These are phyloP conservation scores for Hypoxylon sp. DNA, from an alignment of 2,329 filamentous ascomycete genomes.

Conservation along the genomic window DNA sequence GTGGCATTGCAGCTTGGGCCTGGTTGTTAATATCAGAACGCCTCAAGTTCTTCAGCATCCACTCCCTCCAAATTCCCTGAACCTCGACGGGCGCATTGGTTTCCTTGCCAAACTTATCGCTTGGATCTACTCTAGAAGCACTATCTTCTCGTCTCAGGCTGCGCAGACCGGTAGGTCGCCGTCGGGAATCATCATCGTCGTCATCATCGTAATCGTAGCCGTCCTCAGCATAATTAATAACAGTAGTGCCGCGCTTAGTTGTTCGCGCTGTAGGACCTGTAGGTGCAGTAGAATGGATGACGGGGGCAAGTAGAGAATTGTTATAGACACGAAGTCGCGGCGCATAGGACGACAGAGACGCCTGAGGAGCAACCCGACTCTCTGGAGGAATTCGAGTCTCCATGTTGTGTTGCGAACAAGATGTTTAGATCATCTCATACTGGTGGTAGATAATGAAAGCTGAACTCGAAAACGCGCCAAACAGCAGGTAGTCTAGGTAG, in stretches of 20 bases:
- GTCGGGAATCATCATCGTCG: conserved; percentile 77
- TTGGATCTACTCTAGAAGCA: conserved; percentile 67
- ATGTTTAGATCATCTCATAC: conserved; percentile 32
- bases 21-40: conserved; percentile 68
- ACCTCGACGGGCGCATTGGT: conserved; percentile 79
- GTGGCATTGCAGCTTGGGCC: conserved; percentile 77
- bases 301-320: conserved; percentile 88
- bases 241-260: conserved; percentile 96
- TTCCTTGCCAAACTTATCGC: conserved; percentile 86
- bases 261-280: conserved; percentile 76
- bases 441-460: conserved; percentile 9
- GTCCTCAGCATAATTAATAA: conserved; percentile 98
- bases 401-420: conserved; percentile 49
- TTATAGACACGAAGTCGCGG: conserved; percentile 88
- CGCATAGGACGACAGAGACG: conserved; percentile 90
- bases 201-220: conserved; percentile 83
- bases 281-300: conserved; percentile 75
- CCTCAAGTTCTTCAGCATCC: conserved; percentile 81
- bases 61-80: conserved; percentile 92
- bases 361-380: conserved; percentile 75
- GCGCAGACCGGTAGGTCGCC: conserved; percentile 83
- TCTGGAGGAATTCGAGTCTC: no score
- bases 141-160: conserved; percentile 82
- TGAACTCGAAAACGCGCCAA: conserved; percentile 22
- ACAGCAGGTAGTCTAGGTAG: not conserved